Base-by-base conservation (phyloP, 805 yeast species). In the Sugiyamaella boreocaroliniensis region DNA sequence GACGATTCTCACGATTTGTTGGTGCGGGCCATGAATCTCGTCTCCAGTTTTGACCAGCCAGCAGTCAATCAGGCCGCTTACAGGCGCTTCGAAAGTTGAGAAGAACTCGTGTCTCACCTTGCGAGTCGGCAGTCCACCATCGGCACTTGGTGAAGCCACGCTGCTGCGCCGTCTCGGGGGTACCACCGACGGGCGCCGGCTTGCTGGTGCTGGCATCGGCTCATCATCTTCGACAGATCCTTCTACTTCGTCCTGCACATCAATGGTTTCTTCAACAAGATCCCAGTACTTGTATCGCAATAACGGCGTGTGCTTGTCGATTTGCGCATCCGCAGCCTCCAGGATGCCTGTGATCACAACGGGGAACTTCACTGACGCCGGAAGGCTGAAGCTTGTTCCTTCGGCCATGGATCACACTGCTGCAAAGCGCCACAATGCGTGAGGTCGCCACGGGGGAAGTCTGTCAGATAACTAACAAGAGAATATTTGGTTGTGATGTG, bases 51-150 rank as follows among this genome's bases (percentile, higher is more conserved):
- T 66, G 4, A 88, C 75, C 20, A 69, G 61, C 57, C 89, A 71
- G 10, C 69, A 62, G 7, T 71, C 67, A 2, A 93, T 69, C 41
- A 72, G 71, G 0, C 98, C 98, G 55, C 81, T 86, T 29, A 87
- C 74, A 0, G 97, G 97, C 40, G 84, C 76, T 65, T 92, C 98
- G 65, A 82, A 89, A 2, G 85, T 59, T 18, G 66, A 68, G 51
- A 67, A 64, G 56, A 73, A 67, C 58, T 70, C 74, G 48, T 64
- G 62, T 29, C 60, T 62, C 8, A 70, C 70, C 54, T 63, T 61
- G 20, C 49, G 53, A n/a, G 48, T 29, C 12, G 11, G n/a, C 1
- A 3, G 16, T 6, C 22, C 41, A 8, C 48, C 48, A 32, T 32
- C 48, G 14, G 22, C 4, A 12, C 41, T 29, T 6, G 15, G 6